Conservation (phyloP, 2,329 filamentous ascomycete species). For the Trichophyton simii region DNA sequence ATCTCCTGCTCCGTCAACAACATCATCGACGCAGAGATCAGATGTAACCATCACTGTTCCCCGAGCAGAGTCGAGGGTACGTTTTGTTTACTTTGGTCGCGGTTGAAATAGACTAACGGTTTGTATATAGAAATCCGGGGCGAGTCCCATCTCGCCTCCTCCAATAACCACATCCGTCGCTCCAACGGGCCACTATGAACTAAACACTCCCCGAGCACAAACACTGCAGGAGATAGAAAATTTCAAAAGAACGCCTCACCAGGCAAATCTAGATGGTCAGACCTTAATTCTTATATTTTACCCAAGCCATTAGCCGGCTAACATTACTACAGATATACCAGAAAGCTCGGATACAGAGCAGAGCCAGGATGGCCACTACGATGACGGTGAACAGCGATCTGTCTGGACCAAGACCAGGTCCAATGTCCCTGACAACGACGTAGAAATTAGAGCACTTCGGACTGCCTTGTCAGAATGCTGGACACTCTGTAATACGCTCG, state of each 20-base stretch:
- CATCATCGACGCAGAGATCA: conserved; percentile 21
- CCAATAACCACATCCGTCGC: conserved; percentile 64
- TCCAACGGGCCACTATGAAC: conserved; percentile 53
- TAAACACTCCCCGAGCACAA: conserved; percentile 69
- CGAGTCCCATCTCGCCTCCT: conserved; percentile 48
- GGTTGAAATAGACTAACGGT: not conserved
- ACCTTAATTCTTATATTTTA: conserved; percentile 7
- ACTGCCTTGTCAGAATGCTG: conserved; percentile 77
- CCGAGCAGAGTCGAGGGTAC: conserved; percentile 12
- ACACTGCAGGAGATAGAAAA: conserved; percentile 62
- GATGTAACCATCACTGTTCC: conserved; percentile 21
- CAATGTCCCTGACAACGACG: conserved; percentile 39
- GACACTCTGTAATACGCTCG: conserved; percentile 85
- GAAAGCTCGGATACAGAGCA: conserved; percentile 19
- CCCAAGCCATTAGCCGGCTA: conserved; percentile 13
- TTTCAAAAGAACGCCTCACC: conserved; percentile 41
- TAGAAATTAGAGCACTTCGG: conserved; percentile 53
- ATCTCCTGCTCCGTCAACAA: conserved; percentile 14
- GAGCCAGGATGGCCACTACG: conserved; percentile 11
- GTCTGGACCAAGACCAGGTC: conserved; percentile 19
- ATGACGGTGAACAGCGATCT: conserved; percentile 16
- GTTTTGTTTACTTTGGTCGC: not conserved
- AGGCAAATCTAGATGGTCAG: conserved; percentile 67
- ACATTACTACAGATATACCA: conserved; percentile 23
- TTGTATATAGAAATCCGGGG: conserved; percentile 16